Conservation (phyloP, 1,284 basidiomycete genomes). For the Phellinidium pouzarii region DNA sequence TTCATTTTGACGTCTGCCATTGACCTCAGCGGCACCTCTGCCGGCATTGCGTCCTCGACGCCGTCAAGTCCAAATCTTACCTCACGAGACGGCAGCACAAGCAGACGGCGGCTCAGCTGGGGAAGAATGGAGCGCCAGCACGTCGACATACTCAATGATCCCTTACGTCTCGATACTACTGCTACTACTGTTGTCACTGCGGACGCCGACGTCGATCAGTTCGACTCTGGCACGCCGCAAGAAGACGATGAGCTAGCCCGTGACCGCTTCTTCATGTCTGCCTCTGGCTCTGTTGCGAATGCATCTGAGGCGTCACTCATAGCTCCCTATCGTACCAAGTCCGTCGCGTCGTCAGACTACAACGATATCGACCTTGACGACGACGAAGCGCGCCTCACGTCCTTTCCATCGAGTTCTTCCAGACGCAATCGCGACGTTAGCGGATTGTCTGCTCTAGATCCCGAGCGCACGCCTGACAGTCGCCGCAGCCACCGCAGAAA, state of each 20-base stretch:
- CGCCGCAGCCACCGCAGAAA: conserved; percentile 33
- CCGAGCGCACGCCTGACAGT: conserved; percentile 13
- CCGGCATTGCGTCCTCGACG: conserved; percentile 19
- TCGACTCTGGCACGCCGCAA: conserved; percentile 15
- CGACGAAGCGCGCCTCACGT: conserved; percentile 48
- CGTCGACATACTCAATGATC: conserved; percentile 17
- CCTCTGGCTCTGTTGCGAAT: not conserved
- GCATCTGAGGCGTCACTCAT: conserved; percentile 16
- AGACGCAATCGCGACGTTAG: conserved; percentile 19
- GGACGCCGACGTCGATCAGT: not conserved
- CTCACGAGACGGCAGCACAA: conserved; percentile 15
- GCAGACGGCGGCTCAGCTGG: conserved; percentile 18
- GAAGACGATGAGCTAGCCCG: conserved; percentile 15
- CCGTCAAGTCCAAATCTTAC: conserved; percentile 14
- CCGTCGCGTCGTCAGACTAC: conserved; percentile 23
- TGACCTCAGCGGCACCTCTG: conserved; percentile 42
- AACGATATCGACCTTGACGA: conserved; percentile 34
- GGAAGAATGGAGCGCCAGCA: conserved; percentile 18
- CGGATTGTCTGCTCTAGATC: conserved; percentile 5
- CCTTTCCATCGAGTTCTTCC: conserved; percentile 37
- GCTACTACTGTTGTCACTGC: not conserved
- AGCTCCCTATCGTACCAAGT: conserved; percentile 27
- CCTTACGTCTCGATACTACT: conserved; percentile 13
- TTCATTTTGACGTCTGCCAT: conserved; percentile 50
- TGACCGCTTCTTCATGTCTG: conserved; percentile 7